Evolutionary conservation across 306 rosid genomes (phyloP), one percentile per base, ranked within the genome.

Genomic region (Oemleria cerasiformis): DNA sequence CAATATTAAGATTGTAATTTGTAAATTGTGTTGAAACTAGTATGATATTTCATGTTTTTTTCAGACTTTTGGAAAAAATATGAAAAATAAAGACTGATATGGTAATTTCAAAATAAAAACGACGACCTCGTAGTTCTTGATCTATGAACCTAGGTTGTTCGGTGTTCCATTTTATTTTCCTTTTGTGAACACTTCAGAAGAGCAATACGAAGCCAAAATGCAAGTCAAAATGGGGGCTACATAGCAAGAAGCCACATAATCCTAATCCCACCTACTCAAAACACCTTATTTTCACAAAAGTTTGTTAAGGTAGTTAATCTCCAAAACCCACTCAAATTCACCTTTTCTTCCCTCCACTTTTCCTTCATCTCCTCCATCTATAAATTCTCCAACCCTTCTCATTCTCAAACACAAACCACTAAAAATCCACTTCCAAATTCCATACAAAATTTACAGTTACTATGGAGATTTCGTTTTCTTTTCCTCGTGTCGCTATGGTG

Each of bases 241-340:
- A 50, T 15, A 45, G 4, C 44, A 8, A 69, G 9, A n/a, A 15
- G 55, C 68, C 76, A 65, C 59, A 50, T 63, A 65, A 88, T 59
- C 68, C 78, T 53, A 77, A 63, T 71, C 56, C 23, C 65, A 73
- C 78, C 83, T 23, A 75, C 74, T 68, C 16, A 50, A 66, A 70
- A 64, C 60, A 59, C 75, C 72, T 70, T 57, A 49, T 57, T 78
- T 75, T 75, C 39, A 64, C 72, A 16, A 12, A 57, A 45, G 74
- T 85, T 77, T 54, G 88, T 83, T 83, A 76, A 15, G 78, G 92
- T 90, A 74, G 96, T 82, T 94, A 83, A 94, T 71, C 97, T 86
- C 80, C 91, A 72, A 75, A 84, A 91, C 88, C 95, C 77, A 88
- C 84, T 77, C 51, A 76, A 71, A 57, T 30, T 83, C 75, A 73